Evolutionary conservation across 2,329 filamentous ascomycete species (phyloP).

Genomic region (Ilyonectria robusta): DNA sequence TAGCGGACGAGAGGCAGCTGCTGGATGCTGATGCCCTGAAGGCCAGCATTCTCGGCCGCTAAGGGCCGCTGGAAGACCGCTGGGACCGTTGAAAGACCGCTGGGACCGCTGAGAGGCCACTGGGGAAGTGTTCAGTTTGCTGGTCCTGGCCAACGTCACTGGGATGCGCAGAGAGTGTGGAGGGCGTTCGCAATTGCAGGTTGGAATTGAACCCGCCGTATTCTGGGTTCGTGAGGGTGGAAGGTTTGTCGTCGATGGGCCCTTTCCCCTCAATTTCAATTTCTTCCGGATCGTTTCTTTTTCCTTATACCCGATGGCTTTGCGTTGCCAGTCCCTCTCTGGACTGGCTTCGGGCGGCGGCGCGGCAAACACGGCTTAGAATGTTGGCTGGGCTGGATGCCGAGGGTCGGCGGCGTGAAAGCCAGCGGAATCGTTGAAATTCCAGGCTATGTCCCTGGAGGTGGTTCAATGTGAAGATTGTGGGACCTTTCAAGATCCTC

Average conservation of each 20-base stretch:
- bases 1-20: conserved; percentile 35
- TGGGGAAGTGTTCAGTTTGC: conserved; percentile 1
- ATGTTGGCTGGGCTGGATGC: not conserved
- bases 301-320: not conserved
- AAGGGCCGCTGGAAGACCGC: conserved; percentile 20
- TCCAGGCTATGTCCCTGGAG: not conserved
- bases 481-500: not conserved
- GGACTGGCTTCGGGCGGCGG: not conserved
- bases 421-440: not conserved
- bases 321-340: conserved; percentile 1
- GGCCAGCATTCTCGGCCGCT: conserved; percentile 41
- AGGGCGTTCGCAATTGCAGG: not conserved
- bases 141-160: conserved; percentile 8
- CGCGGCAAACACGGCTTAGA: not conserved
- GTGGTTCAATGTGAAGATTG: not conserved
- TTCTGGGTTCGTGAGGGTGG: not conserved
- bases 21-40: conserved; percentile 35
- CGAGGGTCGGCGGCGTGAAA: not conserved
- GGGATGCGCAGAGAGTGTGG: not conserved
- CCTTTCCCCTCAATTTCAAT: conserved; percentile 5
- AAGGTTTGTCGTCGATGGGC: not conserved
- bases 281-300: conserved; percentile 12
- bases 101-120: conserved; percentile 6
- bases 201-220: not conserved
- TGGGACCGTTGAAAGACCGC: conserved; percentile 6